Base-by-base conservation (phyloP, 2,329 filamentous ascomycete species). In the Colletotrichum cordylinicola region DNA sequence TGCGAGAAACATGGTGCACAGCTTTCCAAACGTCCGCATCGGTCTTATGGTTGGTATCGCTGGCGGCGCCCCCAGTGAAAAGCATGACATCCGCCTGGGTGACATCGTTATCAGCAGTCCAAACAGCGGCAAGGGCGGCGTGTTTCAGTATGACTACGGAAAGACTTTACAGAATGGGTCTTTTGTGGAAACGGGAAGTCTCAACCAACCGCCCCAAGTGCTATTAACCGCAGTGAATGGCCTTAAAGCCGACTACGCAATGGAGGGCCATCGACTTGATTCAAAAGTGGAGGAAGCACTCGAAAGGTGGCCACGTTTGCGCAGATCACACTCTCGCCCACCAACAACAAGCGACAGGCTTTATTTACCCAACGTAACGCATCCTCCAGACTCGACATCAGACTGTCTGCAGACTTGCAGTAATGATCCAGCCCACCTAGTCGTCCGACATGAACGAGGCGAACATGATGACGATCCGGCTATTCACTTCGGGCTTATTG, bases 401-500 rank as follows among this genome's bases (percentile, higher is more conserved):
- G 43, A 24, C 8, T 71, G 43, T 13, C 8, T 16, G 18, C 12
- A 58, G 16, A 33, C 4, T 1, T 55, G 64, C 5, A n/a, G 18
- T 6, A 13, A 29, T 7, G 6, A 60, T 10, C 9, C 13, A 3
- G 2, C 6, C 7, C 13, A 68, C 15, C 2, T 70, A 4, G 18
- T 71, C 5, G 4, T 12, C 31, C 31, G 69, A 33, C 6, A 10
- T 4, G 21, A 39, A 27, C 69, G 43, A 15, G 43, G 6, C 12
- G 18, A 29, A 10, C 24, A 66, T 2, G 12, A 56, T 8, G 43
- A 71, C 12, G 10, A 18, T 8, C 58, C 69, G 1, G 58, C 75
- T 3, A 70, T 80, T 10, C 79, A 82, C 33, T 79, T 78, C 18
- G 79, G 81, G 2, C 29, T 78, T 1, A 79, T 83, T n/a, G 82